Evolutionary conservation across 805 yeast species (phyloP), one percentile per base, ranked within the genome.

Genomic region (Cyberlindnera veronae): DNA sequence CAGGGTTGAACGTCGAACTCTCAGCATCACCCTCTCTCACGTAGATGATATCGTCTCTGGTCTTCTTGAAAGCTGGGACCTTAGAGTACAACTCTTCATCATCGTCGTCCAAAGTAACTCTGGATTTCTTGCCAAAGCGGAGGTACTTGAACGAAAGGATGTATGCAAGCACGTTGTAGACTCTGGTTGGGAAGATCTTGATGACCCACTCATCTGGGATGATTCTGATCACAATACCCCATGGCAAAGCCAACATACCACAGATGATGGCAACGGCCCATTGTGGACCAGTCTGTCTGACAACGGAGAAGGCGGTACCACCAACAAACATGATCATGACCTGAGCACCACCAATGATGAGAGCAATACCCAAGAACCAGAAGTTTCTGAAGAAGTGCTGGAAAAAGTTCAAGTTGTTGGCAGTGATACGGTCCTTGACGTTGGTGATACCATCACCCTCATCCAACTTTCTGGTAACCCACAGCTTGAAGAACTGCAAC

Each of bases 291-390:
- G 95, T 83, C 63, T 85, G 95, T 46, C 82, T 73, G 3, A 77
- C 77, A 49, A 90, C 73, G 7, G 90, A 78, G 64, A 93, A 93
- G 0, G 99, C 96, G 30, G 91, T 85, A 41, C 99, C 99, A 39
- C 99, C 99, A 48, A 87, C 91, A 64, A 81, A 85, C 98, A 93
- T 93, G 53, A 93, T 91, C 39, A 91, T 62, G 3, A 89, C 69
- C 67, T 93, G 99, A 64, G 80, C 77, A 5, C 84, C 90, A 22
- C 81, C 93, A 62, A 93, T 89, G 34, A 93, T 69, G 3, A 62
- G 54, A 17, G 84, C 79, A 53, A 93, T 90, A 6, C 61, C 68
- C 33, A 89, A 64, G 64, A 93, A 93, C 62, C 86, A 89, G 69
- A 77, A 77, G 62, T 93, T 93, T 62, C 89, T 75, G 64, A 77